phyloP scores from a whole-genome alignment of 192 early-diverging fungal species.

The Coemansia sp. region DNA sequence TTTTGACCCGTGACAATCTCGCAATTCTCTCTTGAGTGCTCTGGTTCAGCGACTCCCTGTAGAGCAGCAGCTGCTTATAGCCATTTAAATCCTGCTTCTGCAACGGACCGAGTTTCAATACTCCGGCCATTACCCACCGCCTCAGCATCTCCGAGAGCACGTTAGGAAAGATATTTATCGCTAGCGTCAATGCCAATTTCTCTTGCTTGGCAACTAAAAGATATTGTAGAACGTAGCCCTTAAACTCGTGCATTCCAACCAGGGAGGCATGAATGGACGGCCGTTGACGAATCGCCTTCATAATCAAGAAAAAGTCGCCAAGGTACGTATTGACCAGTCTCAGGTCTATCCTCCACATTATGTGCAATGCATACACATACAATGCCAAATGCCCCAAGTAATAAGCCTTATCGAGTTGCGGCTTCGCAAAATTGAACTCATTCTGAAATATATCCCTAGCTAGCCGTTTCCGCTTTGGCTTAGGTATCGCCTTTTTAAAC shows the following conservation, averaged over 20 bases:
- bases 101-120: not conserved
- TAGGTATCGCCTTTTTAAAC: conserved; percentile 4
- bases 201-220: conserved; percentile 25
- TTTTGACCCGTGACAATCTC: not conserved
- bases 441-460: not conserved
- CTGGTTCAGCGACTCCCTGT: not conserved
- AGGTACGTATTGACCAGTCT: conserved; percentile 5
- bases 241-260: conserved; percentile 1
- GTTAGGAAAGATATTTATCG: conserved; percentile 13
- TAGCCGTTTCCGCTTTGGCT: not conserved
- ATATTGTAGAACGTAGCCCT: conserved; percentile 20
- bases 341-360: not conserved
- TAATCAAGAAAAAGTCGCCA: conserved; percentile 44
- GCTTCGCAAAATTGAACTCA: conserved; percentile 39
- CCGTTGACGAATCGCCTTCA: conserved; percentile 48
- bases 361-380: conserved; percentile 26
- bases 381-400: conserved; percentile 22
- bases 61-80: not conserved
- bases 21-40: not conserved
- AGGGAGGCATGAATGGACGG: conserved; percentile 21
- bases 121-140: conserved; percentile 27
- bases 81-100: not conserved
- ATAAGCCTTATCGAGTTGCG: not conserved
- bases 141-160: not conserved
- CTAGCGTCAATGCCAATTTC: conserved; percentile 23